These are phyloP conservation scores for Amanita pallidorosea DNA, from an alignment of 768 basidiomycete genomes.

Conservation along the genomic window DNA sequence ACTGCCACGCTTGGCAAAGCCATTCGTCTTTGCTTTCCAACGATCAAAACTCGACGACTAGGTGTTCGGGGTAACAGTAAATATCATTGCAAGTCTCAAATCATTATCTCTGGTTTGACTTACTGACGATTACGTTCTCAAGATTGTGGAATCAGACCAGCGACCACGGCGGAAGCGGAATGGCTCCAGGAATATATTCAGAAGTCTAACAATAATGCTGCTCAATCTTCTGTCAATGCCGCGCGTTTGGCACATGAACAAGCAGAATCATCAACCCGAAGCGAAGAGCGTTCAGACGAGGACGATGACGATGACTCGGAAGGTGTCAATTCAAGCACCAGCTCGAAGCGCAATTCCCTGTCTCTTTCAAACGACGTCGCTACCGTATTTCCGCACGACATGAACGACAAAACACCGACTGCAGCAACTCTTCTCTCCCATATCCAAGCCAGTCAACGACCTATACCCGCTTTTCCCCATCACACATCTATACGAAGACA, in stretches of 20 bases:
- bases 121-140: conserved; percentile 18
- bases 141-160: conserved; percentile 90
- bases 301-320: conserved; percentile 85
- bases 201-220: conserved; percentile 81
- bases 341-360: conserved; percentile 68
- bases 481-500: conserved; percentile 75
- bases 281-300: conserved; percentile 70
- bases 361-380: conserved; percentile 58
- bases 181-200: conserved; percentile 89
- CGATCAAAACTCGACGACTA: conserved; percentile 88
- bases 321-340: conserved; percentile 47
- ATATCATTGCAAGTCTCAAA: conserved; percentile 68
- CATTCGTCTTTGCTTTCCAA: conserved; percentile 86
- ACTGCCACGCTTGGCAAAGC: conserved; percentile 94
- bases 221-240: conserved; percentile 66
- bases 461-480: conserved; percentile 46
- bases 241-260: conserved; percentile 63
- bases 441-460: conserved; percentile 58
- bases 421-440: conserved; percentile 68
- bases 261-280: conserved; percentile 44
- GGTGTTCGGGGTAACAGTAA: conserved; percentile 93
- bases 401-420: conserved; percentile 81
- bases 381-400: conserved; percentile 46
- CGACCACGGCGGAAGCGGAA: conserved; percentile 84
- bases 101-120: neutral